Percentiles rank a stretch among this genome's conserved stretches.
Conservation (phyloP, 139 green algal genomes). For the Chlamydomonas sp. region DNA sequence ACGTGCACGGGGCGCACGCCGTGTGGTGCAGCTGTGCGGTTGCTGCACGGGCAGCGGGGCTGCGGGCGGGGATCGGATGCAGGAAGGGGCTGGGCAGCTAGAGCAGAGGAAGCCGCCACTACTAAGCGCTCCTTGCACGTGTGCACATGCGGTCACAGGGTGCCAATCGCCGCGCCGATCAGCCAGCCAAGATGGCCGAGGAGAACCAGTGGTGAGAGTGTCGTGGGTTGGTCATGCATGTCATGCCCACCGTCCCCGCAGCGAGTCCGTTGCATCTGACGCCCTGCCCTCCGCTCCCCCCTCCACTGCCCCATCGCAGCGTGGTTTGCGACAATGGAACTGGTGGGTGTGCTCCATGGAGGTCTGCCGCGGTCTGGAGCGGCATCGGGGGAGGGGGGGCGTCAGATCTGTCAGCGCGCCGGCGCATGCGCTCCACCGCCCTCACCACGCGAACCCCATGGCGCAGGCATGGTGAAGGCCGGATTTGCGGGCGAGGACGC, state of each 20-base stretch:
- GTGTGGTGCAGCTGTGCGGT: no score
- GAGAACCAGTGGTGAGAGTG: conserved; percentile 9
- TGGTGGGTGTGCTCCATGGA: not conserved
- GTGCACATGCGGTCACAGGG: no score
- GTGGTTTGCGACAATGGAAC: conserved; percentile 15
- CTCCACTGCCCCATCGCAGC: conserved; percentile 1
- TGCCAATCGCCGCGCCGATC: no score
- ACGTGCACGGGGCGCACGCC: no score
- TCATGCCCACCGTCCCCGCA: not conserved
- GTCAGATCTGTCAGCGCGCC: not conserved
- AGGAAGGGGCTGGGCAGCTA: no score
- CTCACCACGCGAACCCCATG: not conserved
- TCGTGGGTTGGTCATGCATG: not conserved
- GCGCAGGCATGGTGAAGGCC: conserved; percentile 14
- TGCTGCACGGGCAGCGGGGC: no score
- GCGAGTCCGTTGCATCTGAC: no score
- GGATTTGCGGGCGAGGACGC: conserved; percentile 35
- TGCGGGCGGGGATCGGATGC: no score
- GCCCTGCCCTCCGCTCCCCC: not conserved
- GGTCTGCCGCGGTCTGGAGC: not conserved
- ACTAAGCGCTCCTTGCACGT: no score
- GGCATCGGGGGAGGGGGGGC: not conserved
- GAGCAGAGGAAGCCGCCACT: no score
- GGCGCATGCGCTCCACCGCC: not conserved
- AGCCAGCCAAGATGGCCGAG: no score